These are phyloP conservation scores for Phytophthora sp. DNA, from an alignment of 352 stramenopile genomes.

Conservation along the genomic window DNA sequence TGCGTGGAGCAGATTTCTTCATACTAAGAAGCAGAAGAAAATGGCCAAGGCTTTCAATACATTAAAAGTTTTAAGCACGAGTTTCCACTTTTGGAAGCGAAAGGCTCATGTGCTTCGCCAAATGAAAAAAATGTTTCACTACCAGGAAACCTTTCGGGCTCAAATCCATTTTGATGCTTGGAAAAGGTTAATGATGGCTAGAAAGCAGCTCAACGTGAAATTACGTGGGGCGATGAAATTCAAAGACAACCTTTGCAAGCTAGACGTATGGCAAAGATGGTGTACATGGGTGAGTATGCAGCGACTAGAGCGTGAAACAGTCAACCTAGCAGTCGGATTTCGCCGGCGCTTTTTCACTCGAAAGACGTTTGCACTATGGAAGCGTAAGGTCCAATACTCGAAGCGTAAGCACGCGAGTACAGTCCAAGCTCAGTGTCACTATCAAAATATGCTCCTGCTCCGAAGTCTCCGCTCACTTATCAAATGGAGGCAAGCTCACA, in stretches of 20 bases:
- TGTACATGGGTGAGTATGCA: conserved; percentile 16
- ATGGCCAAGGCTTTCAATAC: conserved; percentile 4
- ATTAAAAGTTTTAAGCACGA: conserved; percentile 1
- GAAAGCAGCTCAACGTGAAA: conserved; percentile 33
- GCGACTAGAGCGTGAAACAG: conserved; percentile 28
- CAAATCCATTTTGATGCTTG: conserved; percentile 56
- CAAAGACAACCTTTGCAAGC: conserved; percentile 23
- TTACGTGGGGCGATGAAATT: conserved; percentile 36
- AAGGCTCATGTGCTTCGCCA: conserved; percentile 35
- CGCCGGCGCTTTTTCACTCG: conserved; percentile 39
- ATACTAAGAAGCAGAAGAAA: conserved; percentile 9
- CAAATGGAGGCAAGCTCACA: background rate
- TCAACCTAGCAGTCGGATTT: conserved; percentile 44
- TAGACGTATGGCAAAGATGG: conserved; percentile 50
- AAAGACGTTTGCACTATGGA: conserved; percentile 49
- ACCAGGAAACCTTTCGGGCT: conserved; percentile 38
- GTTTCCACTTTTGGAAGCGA: conserved; percentile 31
- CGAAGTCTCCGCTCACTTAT: conserved; percentile 8
- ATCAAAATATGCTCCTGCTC: background rate
- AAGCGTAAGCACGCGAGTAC: conserved; percentile 25
- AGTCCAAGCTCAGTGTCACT: conserved; percentile 11
- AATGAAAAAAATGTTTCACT: conserved; percentile 43
- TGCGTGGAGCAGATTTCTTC: conserved; percentile 10
- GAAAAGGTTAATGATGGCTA: conserved; percentile 37
- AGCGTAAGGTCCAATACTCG: conserved; percentile 7